Percentiles rank a stretch among this genome's conserved stretches.
Conservation (phyloP, 1,139 yeast genomes). For the Debaryomyces coudertii region DNA sequence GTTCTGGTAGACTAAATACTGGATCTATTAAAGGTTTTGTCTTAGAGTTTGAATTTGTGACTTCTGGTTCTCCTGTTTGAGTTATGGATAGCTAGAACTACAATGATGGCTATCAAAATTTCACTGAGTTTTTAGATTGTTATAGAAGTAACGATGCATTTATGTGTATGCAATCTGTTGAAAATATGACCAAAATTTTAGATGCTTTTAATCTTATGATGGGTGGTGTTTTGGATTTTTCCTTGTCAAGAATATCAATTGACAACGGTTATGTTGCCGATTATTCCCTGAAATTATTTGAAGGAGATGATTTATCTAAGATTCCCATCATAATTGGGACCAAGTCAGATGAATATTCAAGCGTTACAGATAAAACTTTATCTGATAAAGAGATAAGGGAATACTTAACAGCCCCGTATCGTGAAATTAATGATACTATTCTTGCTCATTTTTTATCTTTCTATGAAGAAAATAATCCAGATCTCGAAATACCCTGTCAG, state of each 20-base stretch:
- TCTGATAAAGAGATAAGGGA: neutral
- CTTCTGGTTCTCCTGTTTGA: conserved; percentile 6
- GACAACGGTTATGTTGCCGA: conserved; percentile 6
- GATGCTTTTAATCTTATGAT: neutral
- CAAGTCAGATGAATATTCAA: conserved; percentile 8
- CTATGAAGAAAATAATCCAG: conserved; percentile 1
- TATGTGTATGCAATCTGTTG: conserved; percentile 1
- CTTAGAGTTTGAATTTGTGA: conserved; percentile 20
- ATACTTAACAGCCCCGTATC: neutral
- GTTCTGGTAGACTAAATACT: conserved; percentile 22
- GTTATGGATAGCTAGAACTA: conserved; percentile 3
- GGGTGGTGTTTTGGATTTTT: neutral
- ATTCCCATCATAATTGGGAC: conserved; percentile 10
- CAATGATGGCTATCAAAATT: conserved; percentile 3
- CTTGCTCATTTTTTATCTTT: neutral
- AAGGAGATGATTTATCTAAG: neutral
- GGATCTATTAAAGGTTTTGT: conserved; percentile 27
- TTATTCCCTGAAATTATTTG: conserved; percentile 3
- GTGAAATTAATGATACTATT: neutral
- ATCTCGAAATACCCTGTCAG: neutral
- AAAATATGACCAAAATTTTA: neutral
- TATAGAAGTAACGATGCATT: neutral
- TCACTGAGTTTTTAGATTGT: conserved; percentile 1
- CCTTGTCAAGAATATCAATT: neutral
- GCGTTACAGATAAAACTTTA: neutral